A percentile compares a stretch with the other conserved stretches of the same genome.
These are phyloP conservation scores for Candida hispaniensis DNA, from an alignment of 805 yeast species.

Conservation along the genomic window DNA sequence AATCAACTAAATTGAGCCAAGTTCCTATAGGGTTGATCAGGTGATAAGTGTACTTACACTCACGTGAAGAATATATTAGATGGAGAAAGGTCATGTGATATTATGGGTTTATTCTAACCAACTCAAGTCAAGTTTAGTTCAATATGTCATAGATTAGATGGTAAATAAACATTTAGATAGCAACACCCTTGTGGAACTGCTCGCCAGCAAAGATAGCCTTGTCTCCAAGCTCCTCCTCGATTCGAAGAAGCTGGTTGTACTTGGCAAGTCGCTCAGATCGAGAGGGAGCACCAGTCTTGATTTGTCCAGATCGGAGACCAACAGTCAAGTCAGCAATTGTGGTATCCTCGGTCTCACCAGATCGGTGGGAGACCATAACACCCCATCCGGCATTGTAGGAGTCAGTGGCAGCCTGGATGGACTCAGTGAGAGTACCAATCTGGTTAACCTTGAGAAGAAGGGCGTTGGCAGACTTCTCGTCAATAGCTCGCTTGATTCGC, in stretches of 20 bases:
- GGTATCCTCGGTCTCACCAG: slow-evolving; percentile 99
- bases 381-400: slow-evolving; percentile 97
- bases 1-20: no score
- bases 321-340: slow-evolving; percentile 96
- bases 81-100: no score
- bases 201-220: slow-evolving; percentile 94
- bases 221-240: slow-evolving; percentile 97
- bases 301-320: slow-evolving; percentile 97
- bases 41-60: no score
- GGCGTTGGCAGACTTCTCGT: slow-evolving; percentile 91
- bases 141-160: slow-evolving; percentile 15
- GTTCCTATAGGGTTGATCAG: no score
- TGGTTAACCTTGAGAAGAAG: slow-evolving; percentile 96
- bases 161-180: slow-evolving; percentile 24
- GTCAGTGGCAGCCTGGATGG: slow-evolving; percentile 93
- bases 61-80: no score
- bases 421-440: slow-evolving; percentile 93
- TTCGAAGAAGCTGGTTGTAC: slow-evolving; percentile 95
- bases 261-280: slow-evolving; percentile 99
- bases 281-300: slow-evolving; percentile 99
- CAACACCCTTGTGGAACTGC: slow-evolving; percentile 56
- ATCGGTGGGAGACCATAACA: slow-evolving; percentile 99
- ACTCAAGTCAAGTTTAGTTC: no score
- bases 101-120: no score
- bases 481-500: slow-evolving; percentile 91